Evolutionary conservation across 495 filamentous ascomycete genomes (phyloP), one percentile per base, ranked within the genome.

Genomic region (Aspergillus biplanus): DNA sequence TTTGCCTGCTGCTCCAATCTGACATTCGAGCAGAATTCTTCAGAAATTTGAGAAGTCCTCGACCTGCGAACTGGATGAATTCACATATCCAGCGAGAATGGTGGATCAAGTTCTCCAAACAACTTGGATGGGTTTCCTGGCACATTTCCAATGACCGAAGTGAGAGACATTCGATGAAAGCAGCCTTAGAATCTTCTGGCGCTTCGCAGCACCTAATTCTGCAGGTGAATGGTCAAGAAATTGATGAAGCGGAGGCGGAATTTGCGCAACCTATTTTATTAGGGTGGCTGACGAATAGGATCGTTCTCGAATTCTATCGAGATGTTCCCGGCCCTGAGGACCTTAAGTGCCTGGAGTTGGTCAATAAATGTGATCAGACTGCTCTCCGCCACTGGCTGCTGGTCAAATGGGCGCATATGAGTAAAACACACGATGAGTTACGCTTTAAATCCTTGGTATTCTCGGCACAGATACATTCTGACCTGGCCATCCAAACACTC

Each of bases 111-210:
- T 73, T 74, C 33, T 56, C 66, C 0, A 53, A 15, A 1, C 72
- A 78, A 52, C 56, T 79, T 3, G 72, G 71, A 6, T 79, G 75
- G 75, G 42, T 73, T 0, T 53, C 65, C 3, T 75, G 72, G 73
- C 62, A 68, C 31, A 67, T 74, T 11, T 61, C 65, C 4, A 55
- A 56, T 2, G 69, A 57, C 9, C 15, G 56, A 0, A 27, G 18
- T 1, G 55, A 66, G 4, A 33, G 35, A 11, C 18, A 65, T 6
- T 52, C 56, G 4, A 56, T 73, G 7, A 61, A 65, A 13, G 5
- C 31, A 2, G 0, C 7, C 0, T 16, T 75, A 15, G 54, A 69
- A 7, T 35, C 34, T 0, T 31, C 67, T 2, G 59, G 68, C 0
- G 42, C 46, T 3, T 21, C 47, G 21, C 21, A 27, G 21, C 21